Evolutionary conservation across 163 green algal species (phyloP), one percentile per base, ranked within the genome.

Genomic region (Coccomyxa subellipsoidea): DNA sequence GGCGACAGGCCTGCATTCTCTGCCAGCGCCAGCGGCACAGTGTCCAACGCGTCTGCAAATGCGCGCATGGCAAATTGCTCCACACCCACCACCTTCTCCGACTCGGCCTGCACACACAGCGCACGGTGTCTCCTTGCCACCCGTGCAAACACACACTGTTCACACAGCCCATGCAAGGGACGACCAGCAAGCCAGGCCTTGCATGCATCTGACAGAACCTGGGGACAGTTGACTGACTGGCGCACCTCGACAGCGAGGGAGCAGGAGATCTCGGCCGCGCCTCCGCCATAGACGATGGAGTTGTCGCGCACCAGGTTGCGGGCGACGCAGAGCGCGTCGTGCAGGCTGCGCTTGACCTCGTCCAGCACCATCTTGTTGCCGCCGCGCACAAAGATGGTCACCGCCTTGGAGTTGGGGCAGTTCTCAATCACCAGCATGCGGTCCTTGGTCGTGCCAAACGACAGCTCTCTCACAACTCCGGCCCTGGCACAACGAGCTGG

Each of bases 301-400:
- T 98, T 98, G 92, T 98, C 92, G 15, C 95, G 92, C 70, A 99
- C 95, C 34, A 99, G 90, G 91, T 99, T 99, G 81, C 97, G 90
- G 18, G 97, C 96, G 23, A 99, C 97, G 85, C 97, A 99, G 38
- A 99, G 91, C 7, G 97, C 96, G 87, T 99, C 97, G 87, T 99
- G 97, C 81, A 99, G 84, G 25, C 88, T 95, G 78, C 97, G 92
- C 89, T 98, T 98, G 37, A 94, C 97, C 91, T 99, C 96, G 76
- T 99, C 96, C 34, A 99, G 82, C 77, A 96, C 94, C 92, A 97
- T 95, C 83, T 90, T 93, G 88, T 97, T 95, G 78, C 95, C 95
- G 80, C 94, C 96, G 53, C 96, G 91, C 53, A 99, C 93, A 88
- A 98, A 98, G 84, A 99, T 95, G 80, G 96, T 99, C 53, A 99